Conservation (phyloP, 2,329 filamentous ascomycete species). For the Penicillium polonicum region DNA sequence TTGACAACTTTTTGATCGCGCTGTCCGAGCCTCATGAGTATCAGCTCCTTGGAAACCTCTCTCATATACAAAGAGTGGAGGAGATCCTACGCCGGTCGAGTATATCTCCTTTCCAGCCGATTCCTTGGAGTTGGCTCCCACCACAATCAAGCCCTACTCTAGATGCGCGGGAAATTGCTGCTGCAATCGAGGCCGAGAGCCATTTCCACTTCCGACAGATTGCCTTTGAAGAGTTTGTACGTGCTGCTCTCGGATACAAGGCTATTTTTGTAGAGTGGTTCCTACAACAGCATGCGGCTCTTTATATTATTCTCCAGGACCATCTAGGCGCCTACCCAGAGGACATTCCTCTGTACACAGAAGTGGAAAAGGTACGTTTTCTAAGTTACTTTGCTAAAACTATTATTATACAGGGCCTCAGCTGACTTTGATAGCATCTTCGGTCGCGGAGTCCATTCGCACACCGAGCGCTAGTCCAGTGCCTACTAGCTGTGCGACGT, state of each 20-base stretch:
- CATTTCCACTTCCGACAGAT: conserved; percentile 41
- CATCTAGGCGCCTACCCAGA: conserved; percentile 35
- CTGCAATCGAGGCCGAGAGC: conserved; percentile 40
- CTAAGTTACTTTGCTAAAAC: not conserved
- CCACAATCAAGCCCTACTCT: conserved; percentile 19
- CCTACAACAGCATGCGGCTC: conserved; percentile 37
- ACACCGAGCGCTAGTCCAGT: conserved; percentile 35
- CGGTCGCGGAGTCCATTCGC: conserved; percentile 40
- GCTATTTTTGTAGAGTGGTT: conserved; percentile 40
- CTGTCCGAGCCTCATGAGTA: conserved; percentile 31
- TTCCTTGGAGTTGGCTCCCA: conserved; percentile 42
- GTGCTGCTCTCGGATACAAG: conserved; percentile 39
- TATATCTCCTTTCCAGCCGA: conserved; percentile 19
- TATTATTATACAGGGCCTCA: not conserved
- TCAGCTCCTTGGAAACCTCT: conserved; percentile 28
- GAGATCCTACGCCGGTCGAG: conserved; percentile 39
- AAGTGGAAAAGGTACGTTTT: conserved; percentile 38
- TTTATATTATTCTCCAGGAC: conserved; percentile 35
- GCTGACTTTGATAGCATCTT: conserved; percentile 30
- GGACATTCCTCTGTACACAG: conserved; percentile 31
- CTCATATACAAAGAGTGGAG: conserved; percentile 41
- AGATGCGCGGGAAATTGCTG: conserved; percentile 31
- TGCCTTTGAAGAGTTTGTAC: conserved; percentile 42
- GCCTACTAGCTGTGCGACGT: conserved; percentile 28
- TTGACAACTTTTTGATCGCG: conserved; percentile 35